phyloP scores from a whole-genome alignment of 352 stramenopile species.

The Saprolegnia diclina region DNA sequence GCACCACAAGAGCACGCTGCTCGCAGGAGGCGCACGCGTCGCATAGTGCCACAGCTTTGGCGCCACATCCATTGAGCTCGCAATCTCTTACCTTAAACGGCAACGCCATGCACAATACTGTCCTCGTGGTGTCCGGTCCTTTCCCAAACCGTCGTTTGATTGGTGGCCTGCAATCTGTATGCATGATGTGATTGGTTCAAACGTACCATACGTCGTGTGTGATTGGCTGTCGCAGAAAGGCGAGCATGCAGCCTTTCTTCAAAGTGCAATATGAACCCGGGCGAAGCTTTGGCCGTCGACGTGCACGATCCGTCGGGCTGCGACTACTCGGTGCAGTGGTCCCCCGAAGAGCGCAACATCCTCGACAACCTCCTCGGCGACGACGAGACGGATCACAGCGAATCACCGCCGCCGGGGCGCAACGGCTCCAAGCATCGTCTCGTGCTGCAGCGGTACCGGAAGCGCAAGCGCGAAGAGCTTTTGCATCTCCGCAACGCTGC shows the following conservation, averaged over 20 bases:
- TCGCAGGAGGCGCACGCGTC: no score
- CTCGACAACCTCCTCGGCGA: background rate
- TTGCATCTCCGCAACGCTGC: background rate
- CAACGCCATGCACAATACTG: no score
- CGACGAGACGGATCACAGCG: background rate
- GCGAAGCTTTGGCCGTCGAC: background rate
- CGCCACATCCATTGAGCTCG: no score
- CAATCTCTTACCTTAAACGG: no score
- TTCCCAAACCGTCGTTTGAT: no score
- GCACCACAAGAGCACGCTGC: no score
- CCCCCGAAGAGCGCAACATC: background rate
- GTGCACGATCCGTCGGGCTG: background rate
- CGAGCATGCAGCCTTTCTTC: background rate
- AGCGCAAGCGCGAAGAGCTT: constrained; percentile 7
- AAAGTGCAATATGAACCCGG: background rate
- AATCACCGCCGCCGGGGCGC: background rate
- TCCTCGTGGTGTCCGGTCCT: no score
- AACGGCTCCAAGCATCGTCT: background rate
- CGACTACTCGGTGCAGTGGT: constrained; percentile 9
- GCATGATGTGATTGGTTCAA: background rate
- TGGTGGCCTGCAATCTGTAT: no score
- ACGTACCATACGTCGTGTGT: background rate
- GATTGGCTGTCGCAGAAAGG: background rate
- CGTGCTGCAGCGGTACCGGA: background rate
- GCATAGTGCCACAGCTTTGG: no score